These are phyloP conservation scores for Trametes cingulata DNA, from an alignment of 768 basidiomycete species.

Conservation along the genomic window DNA sequence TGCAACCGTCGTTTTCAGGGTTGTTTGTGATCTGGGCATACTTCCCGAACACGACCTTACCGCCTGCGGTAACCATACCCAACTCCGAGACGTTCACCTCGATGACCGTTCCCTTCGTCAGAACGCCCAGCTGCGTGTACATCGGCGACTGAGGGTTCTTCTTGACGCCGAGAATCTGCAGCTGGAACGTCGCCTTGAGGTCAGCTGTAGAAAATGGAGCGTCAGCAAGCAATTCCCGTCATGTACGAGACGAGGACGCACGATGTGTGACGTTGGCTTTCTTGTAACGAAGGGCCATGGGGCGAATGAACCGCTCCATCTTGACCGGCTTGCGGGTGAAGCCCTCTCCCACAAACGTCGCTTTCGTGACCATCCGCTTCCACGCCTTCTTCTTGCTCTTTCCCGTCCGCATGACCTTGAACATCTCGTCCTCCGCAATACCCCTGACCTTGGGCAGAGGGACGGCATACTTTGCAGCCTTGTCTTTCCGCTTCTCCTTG, in stretches of 20 bases:
- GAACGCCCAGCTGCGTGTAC: slow-evolving; percentile 94
- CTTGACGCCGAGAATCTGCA: slow-evolving; percentile 97
- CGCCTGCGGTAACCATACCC: slow-evolving; percentile 95
- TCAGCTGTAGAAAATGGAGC: slow-evolving; percentile 59
- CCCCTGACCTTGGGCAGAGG: slow-evolving; percentile 96
- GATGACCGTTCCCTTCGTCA: slow-evolving; percentile 97
- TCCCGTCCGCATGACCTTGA: slow-evolving; percentile 98
- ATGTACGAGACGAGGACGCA: slow-evolving; percentile 38
- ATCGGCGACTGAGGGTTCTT: slow-evolving; percentile 99
- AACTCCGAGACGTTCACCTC: slow-evolving; percentile 99
- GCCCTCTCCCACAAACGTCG: slow-evolving; percentile 97
- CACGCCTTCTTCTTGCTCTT: slow-evolving; percentile 95
- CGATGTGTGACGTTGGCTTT: slow-evolving; percentile 99
- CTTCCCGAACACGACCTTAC: slow-evolving; percentile 92
- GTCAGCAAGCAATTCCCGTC: neutral
- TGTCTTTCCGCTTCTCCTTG: slow-evolving; percentile 99
- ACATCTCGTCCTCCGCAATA: slow-evolving; percentile 99
- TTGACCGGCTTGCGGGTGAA: slow-evolving; percentile 99
- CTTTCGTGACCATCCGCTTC: slow-evolving; percentile 99
- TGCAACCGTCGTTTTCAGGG: slow-evolving; percentile 95
- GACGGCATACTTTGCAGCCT: slow-evolving; percentile 97
- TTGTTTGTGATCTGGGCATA: slow-evolving; percentile 95
- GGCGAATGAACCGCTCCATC: slow-evolving; percentile 96
- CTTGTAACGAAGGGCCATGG: slow-evolving; percentile 96
- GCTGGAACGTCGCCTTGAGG: slow-evolving; percentile 97